Evolutionary conservation across 768 basidiomycete genomes (phyloP).

Genomic region (Agrocybe praecox): DNA sequence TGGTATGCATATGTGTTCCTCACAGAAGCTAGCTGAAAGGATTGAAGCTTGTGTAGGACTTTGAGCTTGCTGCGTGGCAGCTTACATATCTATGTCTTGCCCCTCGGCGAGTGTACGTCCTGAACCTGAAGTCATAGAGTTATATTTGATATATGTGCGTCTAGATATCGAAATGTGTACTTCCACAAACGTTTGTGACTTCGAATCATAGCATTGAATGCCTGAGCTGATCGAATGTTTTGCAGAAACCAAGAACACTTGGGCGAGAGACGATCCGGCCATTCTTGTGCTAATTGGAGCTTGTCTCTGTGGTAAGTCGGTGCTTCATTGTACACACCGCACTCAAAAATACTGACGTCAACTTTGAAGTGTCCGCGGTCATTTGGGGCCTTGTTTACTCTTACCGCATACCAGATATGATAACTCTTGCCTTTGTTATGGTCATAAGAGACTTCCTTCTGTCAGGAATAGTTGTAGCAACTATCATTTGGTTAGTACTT

Average conservation of each 20-base stretch:
- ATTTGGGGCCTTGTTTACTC: slow-evolving; percentile 89
- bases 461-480: slow-evolving; percentile 73
- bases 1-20: slow-evolving; percentile 51
- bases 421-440: slow-evolving; percentile 78
- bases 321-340: too few species aligned
- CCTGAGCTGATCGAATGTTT: not conserved
- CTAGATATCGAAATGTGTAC: slow-evolving; percentile 93
- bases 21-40: not conserved
- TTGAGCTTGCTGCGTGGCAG: slow-evolving; percentile 96
- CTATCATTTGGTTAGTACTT: slow-evolving; percentile 67
- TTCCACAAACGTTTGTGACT: slow-evolving; percentile 83
- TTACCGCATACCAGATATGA: slow-evolving; percentile 51
- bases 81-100: slow-evolving; percentile 91
- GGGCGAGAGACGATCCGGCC: slow-evolving; percentile 97
- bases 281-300: slow-evolving; percentile 85
- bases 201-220: slow-evolving; percentile 1
- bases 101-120: slow-evolving; percentile 83
- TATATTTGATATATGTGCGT: slow-evolving; percentile 4
- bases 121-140: slow-evolving; percentile 5
- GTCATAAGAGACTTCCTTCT: slow-evolving; percentile 87
- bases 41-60: slow-evolving; percentile 62
- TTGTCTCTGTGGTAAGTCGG: slow-evolving; percentile 67
- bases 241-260: slow-evolving; percentile 95
- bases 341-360: not conserved
- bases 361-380: slow-evolving; percentile 67